phyloP scores from a whole-genome alignment of 1,139 yeast genomes.

The Scheffersomyces stambukii region DNA sequence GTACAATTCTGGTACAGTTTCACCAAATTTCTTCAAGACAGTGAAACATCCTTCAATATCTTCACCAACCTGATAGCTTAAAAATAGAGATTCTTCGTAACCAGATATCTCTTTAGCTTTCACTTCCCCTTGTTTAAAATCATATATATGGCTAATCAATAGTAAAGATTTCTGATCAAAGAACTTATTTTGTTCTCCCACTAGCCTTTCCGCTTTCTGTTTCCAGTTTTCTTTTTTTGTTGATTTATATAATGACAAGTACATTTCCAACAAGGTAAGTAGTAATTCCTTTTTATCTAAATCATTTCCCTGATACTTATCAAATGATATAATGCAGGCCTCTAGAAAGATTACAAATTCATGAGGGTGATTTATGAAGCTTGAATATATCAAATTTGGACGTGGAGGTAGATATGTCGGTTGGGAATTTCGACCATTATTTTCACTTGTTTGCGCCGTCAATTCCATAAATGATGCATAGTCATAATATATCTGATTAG shows the following conservation, averaged over 20 bases:
- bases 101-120: slow-evolving; percentile 37
- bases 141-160: slow-evolving; percentile 63
- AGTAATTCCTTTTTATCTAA: slow-evolving; percentile 70
- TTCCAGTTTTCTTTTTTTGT: slow-evolving; percentile 50
- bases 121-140: slow-evolving; percentile 47
- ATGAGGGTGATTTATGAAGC: slow-evolving; percentile 78
- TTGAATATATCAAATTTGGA: slow-evolving; percentile 81
- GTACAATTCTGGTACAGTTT: slow-evolving; percentile 59
- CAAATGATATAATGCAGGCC: slow-evolving; percentile 82
- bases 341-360: slow-evolving; percentile 93
- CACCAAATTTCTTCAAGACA: slow-evolving; percentile 58
- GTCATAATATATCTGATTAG: slow-evolving; percentile 46
- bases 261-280: slow-evolving; percentile 78
- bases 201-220: slow-evolving; percentile 54
- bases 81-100: slow-evolving; percentile 60
- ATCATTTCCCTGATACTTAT: slow-evolving; percentile 65
- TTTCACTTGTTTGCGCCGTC: slow-evolving; percentile 24
- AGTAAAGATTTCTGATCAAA: slow-evolving; percentile 61
- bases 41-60: slow-evolving; percentile 56
- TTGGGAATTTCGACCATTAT: slow-evolving; percentile 10
- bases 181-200: slow-evolving; percentile 35
- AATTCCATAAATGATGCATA: slow-evolving; percentile 67
- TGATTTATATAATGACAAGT: slow-evolving; percentile 54
- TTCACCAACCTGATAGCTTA: slow-evolving; percentile 56
- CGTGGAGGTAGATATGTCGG: slow-evolving; percentile 91